Evolutionary conservation across 202 grass and related monocot genomes (phyloP).

Genomic region (Sporobolus alterniflorus): DNA sequence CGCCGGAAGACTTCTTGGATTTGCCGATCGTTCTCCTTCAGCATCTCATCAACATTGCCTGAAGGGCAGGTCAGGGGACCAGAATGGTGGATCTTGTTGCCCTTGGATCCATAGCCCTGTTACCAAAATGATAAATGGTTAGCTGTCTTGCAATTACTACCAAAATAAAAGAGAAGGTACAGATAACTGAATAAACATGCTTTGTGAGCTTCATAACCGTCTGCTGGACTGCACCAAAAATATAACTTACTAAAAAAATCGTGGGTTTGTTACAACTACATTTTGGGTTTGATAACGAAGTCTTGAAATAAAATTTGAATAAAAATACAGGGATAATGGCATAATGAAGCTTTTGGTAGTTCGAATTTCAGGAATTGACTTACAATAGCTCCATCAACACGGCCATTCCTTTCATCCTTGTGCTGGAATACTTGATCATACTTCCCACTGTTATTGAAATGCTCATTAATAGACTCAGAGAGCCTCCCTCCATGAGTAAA

Average conservation of each 20-base stretch:
- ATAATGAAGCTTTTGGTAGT: neutral
- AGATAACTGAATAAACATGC: neutral
- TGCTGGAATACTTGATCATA: constrained; percentile 59
- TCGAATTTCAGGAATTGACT: constrained; percentile 33
- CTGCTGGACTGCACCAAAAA: neutral
- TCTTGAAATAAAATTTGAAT: constrained; percentile 8
- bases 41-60: constrained; percentile 87
- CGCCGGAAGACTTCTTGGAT: constrained; percentile 86
- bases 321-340: neutral
- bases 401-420: constrained; percentile 58
- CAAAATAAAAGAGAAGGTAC: neutral
- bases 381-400: constrained; percentile 66
- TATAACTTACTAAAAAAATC: neutral
- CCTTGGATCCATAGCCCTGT: constrained; percentile 79
- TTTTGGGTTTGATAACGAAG: neutral
- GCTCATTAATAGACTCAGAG: constrained; percentile 72
- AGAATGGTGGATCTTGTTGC: constrained; percentile 93
- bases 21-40: constrained; percentile 97
- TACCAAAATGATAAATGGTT: neutral
- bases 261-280: neutral
- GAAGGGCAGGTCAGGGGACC: constrained; percentile 77
- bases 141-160: neutral
- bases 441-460: constrained; percentile 56
- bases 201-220: neutral
- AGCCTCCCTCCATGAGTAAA: constrained; percentile 62